phyloP scores from a whole-genome alignment of 257 asterid species.

The Asclepias syriaca region DNA sequence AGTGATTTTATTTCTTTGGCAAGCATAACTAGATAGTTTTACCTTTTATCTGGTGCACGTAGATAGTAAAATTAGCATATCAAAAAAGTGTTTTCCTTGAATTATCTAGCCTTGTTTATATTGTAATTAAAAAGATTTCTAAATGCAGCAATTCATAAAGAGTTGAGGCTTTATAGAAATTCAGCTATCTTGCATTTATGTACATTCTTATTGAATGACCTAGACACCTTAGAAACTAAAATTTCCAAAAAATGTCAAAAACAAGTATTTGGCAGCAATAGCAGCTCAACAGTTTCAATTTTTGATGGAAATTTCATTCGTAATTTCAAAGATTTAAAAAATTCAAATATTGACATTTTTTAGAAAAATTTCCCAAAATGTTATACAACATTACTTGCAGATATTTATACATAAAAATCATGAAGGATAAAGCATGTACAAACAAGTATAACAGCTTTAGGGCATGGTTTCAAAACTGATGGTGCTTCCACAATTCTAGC shows the following conservation, averaged over 20 bases:
- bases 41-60: neutral
- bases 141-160: neutral
- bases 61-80: neutral
- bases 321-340: neutral
- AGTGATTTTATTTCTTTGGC: neutral
- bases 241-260: neutral
- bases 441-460: slow-evolving; percentile 93
- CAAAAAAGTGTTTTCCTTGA: neutral
- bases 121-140: neutral
- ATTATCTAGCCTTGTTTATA: neutral
- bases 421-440: slow-evolving; percentile 68
- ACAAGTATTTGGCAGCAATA: neutral
- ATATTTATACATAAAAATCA: slow-evolving; percentile 8
- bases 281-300: neutral
- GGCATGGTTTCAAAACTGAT: slow-evolving; percentile 43
- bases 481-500: slow-evolving; percentile 56
- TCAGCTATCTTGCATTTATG: neutral
- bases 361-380: neutral
- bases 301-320: neutral
- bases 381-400: neutral
- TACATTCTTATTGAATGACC: neutral
- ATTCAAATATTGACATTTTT: neutral
- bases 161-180: neutral
- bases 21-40: neutral
- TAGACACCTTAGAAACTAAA: neutral